Evolutionary conservation across 352 stramenopile genomes (phyloP).

Genomic region (Pythium oligandrum): DNA sequence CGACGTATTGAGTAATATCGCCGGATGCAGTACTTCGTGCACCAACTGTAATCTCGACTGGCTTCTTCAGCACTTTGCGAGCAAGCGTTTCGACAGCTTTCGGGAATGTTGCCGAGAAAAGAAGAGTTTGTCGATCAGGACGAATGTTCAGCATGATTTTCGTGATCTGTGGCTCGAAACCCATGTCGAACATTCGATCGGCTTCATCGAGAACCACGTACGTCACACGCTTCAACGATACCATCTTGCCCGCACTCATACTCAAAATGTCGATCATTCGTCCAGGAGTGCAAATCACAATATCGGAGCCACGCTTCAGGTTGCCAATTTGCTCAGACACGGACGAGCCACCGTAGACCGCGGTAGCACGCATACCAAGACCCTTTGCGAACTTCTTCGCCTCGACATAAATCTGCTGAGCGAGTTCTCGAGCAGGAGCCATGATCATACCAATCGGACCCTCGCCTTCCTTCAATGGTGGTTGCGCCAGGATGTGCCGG

Average conservation of each 20-base stretch:
- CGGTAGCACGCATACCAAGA: conserved; percentile 89
- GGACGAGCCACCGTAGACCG: conserved; percentile 93
- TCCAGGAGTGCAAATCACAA: conserved; percentile 98
- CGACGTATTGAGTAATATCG: conserved; percentile 97
- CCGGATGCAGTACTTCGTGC: conserved; percentile 94
- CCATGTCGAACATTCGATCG: conserved; percentile 99
- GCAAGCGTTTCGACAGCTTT: conserved; percentile 89
- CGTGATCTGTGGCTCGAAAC: conserved; percentile 99
- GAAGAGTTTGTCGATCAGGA: conserved; percentile 87
- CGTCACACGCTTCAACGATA: conserved; percentile 94
- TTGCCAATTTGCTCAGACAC: conserved; percentile 99
- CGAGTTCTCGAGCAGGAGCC: conserved; percentile 96
- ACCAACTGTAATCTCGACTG: conserved; percentile 97
- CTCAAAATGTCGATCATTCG: conserved; percentile 99
- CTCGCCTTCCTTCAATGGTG: conserved; percentile 89
- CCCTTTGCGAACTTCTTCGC: conserved; percentile 93
- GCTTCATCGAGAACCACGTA: conserved; percentile 99
- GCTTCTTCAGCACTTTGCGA: conserved; percentile 89
- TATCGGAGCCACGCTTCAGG: conserved; percentile 96
- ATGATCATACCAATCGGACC: conserved; percentile 98
- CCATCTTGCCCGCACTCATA: conserved; percentile 96
- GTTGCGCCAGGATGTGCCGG: conserved; percentile 93
- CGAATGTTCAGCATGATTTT: conserved; percentile 94
- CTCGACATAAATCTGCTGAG: conserved; percentile 98
- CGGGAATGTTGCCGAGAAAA: conserved; percentile 99